These are phyloP conservation scores for Diplodia corticola DNA, from an alignment of 2,329 filamentous ascomycete genomes.

Conservation along the genomic window DNA sequence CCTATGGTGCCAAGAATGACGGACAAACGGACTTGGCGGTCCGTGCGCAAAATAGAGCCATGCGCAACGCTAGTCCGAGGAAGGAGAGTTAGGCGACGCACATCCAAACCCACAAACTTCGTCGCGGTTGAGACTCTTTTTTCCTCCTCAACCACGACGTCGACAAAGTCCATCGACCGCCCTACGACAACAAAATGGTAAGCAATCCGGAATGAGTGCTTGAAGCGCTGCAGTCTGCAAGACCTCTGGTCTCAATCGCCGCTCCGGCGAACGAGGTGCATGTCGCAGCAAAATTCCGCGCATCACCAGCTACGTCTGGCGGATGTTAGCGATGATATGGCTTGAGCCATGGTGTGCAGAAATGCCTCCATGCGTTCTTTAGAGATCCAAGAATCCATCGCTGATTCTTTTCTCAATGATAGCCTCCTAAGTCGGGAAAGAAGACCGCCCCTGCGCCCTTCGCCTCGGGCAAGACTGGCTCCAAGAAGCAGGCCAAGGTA, in stretches of 20 bases:
- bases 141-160: constrained; percentile 21
- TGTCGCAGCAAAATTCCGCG: constrained; percentile 22
- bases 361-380: constrained; percentile 20
- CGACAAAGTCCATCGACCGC: constrained; percentile 22
- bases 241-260: constrained; percentile 10
- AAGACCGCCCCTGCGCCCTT: constrained; percentile 97
- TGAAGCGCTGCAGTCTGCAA: constrained; percentile 7
- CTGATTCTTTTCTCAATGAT: constrained; percentile 99
- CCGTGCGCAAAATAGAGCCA: not conserved
- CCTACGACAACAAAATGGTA: constrained; percentile 24
- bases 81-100: not conserved
- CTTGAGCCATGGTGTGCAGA: constrained; percentile 19
- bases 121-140: not conserved
- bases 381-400: constrained; percentile 47
- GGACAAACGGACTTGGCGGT: not conserved
- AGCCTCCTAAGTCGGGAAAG: constrained; percentile 96
- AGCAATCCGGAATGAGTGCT: constrained; percentile 6
- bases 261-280: not conserved
- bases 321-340: constrained; percentile 22
- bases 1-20: not conserved
- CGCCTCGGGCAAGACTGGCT: constrained; percentile 86
- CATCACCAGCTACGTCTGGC: constrained; percentile 2
- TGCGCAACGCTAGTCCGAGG: not conserved
- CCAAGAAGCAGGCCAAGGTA: constrained; percentile 97
- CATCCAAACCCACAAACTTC: constrained; percentile 15